Evolutionary conservation across 805 yeast species (phyloP).

Genomic region (Isabelozyma gotoi): DNA sequence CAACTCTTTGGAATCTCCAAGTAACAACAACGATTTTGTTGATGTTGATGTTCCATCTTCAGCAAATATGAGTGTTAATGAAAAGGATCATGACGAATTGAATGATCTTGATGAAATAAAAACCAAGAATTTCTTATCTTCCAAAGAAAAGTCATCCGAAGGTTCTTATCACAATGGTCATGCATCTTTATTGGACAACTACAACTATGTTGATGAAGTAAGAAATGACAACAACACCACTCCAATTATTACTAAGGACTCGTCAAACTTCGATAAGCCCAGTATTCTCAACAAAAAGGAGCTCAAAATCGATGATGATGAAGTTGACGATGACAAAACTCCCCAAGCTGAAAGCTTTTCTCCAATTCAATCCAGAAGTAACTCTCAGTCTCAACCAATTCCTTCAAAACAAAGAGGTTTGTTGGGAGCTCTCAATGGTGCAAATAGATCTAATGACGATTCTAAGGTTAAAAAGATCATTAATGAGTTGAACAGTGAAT

Average conservation of each 20-base stretch:
- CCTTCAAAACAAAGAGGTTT: background rate
- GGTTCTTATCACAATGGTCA: constrained; percentile 10
- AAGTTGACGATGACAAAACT: background rate
- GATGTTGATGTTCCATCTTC: constrained; percentile 29
- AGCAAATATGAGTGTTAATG: constrained; percentile 14
- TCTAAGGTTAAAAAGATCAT: constrained; percentile 30
- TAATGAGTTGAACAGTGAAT: constrained; percentile 30
- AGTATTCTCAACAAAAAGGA: background rate
- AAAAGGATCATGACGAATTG: constrained; percentile 18
- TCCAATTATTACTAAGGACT: constrained; percentile 30
- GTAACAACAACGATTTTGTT: constrained; percentile 22
- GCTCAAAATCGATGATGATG: background rate
- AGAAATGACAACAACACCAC: constrained; percentile 18
- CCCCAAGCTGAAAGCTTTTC: background rate
- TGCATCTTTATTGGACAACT: constrained; percentile 19
- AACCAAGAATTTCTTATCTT: constrained; percentile 18
- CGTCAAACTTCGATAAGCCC: background rate
- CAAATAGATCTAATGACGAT: constrained; percentile 12
- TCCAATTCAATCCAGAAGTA: background rate
- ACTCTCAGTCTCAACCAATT: background rate
- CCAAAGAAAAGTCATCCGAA: background rate
- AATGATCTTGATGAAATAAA: constrained; percentile 25
- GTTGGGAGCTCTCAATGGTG: background rate
- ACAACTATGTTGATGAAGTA: constrained; percentile 25
- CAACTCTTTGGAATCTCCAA: background rate